phyloP scores from a whole-genome alignment of 257 asterid species.

The Galeopsis tetrahit region DNA sequence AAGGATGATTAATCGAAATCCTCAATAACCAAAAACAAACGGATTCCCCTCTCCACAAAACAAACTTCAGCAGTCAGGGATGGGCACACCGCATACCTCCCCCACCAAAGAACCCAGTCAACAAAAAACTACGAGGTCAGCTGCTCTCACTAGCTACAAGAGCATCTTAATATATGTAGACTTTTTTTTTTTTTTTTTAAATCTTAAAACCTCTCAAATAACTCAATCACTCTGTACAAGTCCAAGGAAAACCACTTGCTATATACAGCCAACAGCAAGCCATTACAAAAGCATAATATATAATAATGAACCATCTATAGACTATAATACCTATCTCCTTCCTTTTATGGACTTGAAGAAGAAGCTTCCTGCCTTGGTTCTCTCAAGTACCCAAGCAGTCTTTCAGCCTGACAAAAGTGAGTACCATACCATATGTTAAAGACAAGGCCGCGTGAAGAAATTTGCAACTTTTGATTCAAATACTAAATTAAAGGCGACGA shows the following conservation, averaged over 20 bases:
- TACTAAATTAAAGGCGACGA: conserved; percentile 20
- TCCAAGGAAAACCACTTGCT: conserved; percentile 43
- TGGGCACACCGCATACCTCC: conserved; percentile 24
- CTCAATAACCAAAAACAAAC: conserved; percentile 40
- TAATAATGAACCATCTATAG: conserved; percentile 37
- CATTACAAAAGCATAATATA: conserved; percentile 42
- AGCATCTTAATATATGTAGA: conserved; percentile 38
- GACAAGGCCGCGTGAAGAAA: conserved; percentile 14
- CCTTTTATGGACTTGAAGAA: conserved; percentile 59
- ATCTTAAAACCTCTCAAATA: conserved; percentile 34
- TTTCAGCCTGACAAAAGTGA: conserved; percentile 78
- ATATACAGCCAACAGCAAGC: conserved; percentile 57
- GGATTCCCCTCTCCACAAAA: conserved; percentile 31
- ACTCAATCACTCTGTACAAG: conserved; percentile 71
- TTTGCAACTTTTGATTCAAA: conserved; percentile 31
- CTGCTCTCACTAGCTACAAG: conserved; percentile 51
- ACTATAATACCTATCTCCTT: conserved; percentile 41
- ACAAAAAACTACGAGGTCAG: conserved; percentile 51
- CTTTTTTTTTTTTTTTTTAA: not conserved
- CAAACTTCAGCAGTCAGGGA: conserved; percentile 43
- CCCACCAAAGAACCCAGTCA: conserved; percentile 43
- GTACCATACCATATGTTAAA: conserved; percentile 24
- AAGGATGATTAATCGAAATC: conserved; percentile 52
- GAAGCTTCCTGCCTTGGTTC: conserved; percentile 93
- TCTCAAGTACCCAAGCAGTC: conserved; percentile 87